Evolutionary conservation across 495 filamentous ascomycete genomes (phyloP).

Genomic region (Usnea hakonensis): DNA sequence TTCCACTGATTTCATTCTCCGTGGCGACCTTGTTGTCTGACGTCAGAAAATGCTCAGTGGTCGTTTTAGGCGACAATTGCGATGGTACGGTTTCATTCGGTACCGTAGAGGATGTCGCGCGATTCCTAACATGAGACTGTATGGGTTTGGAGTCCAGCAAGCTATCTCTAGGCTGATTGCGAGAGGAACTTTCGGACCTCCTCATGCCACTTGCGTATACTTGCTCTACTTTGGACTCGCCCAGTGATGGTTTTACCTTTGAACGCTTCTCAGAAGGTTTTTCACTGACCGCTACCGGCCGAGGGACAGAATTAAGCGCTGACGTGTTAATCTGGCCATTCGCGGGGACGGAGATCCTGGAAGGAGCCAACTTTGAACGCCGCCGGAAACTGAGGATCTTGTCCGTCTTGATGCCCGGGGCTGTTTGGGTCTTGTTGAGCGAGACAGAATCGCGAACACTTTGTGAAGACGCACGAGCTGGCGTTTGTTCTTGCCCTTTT

Average conservation of each 20-base stretch:
- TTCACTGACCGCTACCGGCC: not conserved
- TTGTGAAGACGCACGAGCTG: not conserved
- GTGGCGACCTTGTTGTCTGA: not conserved
- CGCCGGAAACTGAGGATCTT: constrained; percentile 17
- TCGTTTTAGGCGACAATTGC: constrained; percentile 6
- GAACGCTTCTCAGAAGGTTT: constrained; percentile 6
- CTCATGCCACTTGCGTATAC: not conserved
- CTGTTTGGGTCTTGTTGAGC: not conserved
- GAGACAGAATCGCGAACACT: not conserved
- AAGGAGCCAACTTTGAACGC: constrained; percentile 14
- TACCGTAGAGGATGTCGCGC: constrained; percentile 20
- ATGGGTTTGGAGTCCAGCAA: not conserved
- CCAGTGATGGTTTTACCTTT: constrained; percentile 1
- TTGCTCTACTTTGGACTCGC: not conserved
- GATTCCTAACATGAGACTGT: constrained; percentile 17
- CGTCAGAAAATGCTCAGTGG: constrained; percentile 11
- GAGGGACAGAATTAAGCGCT: constrained; percentile 7
- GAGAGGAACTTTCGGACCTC: constrained; percentile 3
- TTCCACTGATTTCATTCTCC: not conserved
- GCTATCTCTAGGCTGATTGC: constrained; percentile 6
- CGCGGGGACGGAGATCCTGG: constrained; percentile 9
- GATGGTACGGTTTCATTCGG: constrained; percentile 5
- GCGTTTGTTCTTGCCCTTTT: not conserved
- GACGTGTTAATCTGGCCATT: not conserved
- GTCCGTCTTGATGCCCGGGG: constrained; percentile 15